These are phyloP conservation scores for Avena sativa DNA, from an alignment of 176 grass and related monocot species.

Conservation along the genomic window DNA sequence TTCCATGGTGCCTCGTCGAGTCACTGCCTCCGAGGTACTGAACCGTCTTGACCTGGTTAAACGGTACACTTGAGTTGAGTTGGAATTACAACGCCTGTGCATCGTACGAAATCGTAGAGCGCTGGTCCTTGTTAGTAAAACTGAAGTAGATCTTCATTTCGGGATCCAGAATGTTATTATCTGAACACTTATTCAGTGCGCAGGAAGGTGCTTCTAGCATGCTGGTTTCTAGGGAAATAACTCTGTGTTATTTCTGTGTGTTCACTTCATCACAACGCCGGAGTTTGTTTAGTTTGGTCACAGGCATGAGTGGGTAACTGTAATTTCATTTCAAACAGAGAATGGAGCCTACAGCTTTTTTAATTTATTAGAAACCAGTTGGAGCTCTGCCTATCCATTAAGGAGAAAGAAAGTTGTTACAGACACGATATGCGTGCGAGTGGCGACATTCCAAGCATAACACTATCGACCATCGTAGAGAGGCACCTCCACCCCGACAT, in stretches of 20 bases:
- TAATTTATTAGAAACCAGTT: no score
- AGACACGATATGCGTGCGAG: background rate
- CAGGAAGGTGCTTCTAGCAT: background rate
- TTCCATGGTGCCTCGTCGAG: constrained; percentile 67
- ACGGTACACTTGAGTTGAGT: background rate
- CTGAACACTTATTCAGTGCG: background rate
- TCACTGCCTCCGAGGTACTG: constrained; percentile 63
- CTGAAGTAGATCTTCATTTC: background rate
- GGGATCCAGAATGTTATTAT: background rate
- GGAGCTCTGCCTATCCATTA: background rate
- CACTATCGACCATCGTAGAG: background rate
- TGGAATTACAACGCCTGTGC: background rate
- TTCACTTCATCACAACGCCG: background rate
- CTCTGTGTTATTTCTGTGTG: background rate
- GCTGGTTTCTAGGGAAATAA: background rate
- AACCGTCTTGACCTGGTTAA: background rate
- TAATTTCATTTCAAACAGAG: background rate
- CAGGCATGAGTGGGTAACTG: background rate
- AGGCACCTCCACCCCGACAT: background rate
- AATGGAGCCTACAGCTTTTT: background rate
- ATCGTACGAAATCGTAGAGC: background rate
- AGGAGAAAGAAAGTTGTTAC: background rate
- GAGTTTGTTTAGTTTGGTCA: background rate
- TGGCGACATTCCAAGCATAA: background rate
- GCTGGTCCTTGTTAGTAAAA: background rate